Percentiles rank a stretch among this genome's conserved stretches.
Conservation (phyloP, 371 early-diverging fungal species). For the Circinella minor region DNA sequence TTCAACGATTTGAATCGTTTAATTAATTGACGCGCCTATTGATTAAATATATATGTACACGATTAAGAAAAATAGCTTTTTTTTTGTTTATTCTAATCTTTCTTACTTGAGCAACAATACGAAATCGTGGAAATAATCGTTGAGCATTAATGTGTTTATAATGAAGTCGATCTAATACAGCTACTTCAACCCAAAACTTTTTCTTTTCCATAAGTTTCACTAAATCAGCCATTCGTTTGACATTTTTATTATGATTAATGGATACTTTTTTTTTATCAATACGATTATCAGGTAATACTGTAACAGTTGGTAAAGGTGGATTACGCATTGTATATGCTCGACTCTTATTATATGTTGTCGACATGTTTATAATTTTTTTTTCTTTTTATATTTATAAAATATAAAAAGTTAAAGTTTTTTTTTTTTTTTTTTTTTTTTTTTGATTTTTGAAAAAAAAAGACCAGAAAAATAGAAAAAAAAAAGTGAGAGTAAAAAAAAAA, state of each 20-base stretch:
- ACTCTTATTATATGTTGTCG: neutral
- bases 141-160: conserved; percentile 47
- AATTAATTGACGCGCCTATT: conserved; percentile 28
- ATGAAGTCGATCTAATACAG: conserved; percentile 35
- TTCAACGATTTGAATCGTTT: conserved; percentile 37
- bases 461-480: too few species aligned
- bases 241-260: conserved; percentile 29
- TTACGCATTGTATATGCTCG: conserved; percentile 28
- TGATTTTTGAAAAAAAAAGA: too few species aligned
- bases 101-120: conserved; percentile 27
- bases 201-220: conserved; percentile 26
- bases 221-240: conserved; percentile 20
- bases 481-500: too few species aligned
- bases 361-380: neutral
- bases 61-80: too few species aligned
- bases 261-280: conserved; percentile 29
- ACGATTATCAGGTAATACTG: conserved; percentile 28
- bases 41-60: neutral
- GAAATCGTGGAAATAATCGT: conserved; percentile 44
- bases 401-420: too few species aligned
- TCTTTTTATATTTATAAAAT: neutral
- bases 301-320: conserved; percentile 25
- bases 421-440: too few species aligned
- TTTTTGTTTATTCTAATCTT: too few species aligned
- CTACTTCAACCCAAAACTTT: conserved; percentile 45